Evolutionary conservation across 139 green algal genomes (phyloP).

Genomic region (Tetraselmis striata): DNA sequence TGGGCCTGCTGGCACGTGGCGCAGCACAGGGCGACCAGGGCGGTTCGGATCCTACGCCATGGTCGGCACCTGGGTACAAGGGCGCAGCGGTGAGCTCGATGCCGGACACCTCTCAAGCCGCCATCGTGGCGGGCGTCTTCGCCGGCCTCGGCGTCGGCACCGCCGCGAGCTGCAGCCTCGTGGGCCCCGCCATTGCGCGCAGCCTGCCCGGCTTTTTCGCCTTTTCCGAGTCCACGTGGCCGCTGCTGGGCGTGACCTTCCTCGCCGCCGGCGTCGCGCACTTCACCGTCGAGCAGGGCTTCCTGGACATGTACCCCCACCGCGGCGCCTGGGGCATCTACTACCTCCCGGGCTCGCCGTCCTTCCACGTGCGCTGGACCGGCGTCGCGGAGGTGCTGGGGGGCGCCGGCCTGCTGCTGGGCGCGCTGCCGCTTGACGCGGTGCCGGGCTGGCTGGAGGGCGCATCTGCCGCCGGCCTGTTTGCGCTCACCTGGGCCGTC

Average conservation of each 20-base stretch:
- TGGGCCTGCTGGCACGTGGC: too few species aligned
- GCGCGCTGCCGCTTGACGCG: constrained; percentile 5
- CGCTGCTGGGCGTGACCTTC: background rate
- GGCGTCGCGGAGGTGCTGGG: constrained; percentile 42
- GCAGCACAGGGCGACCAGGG: too few species aligned
- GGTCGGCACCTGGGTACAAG: background rate
- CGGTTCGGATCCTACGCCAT: too few species aligned
- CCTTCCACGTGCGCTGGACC: constrained; percentile 43
- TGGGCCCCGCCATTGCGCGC: background rate
- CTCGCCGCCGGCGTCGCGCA: background rate
- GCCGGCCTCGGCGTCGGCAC: background rate
- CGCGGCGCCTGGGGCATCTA: constrained; percentile 35
- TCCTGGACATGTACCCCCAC: background rate
- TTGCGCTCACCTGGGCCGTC: constrained; percentile 22
- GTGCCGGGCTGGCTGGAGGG: constrained; percentile 21
- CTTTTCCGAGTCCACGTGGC: background rate
- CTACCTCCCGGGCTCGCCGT: constrained; percentile 25
- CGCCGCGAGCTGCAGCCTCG: background rate
- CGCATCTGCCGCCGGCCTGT: constrained; percentile 21
- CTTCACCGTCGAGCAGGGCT: background rate
- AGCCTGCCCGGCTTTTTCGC: background rate
- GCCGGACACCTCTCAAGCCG: background rate
- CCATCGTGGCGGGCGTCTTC: background rate
- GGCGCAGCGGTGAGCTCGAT: background rate
- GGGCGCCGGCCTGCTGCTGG: constrained; percentile 26